A percentile compares a stretch with the other conserved stretches of the same genome.
phyloP scores from a whole-genome alignment of 306 rosid species.

The Fagus sylvatica region DNA sequence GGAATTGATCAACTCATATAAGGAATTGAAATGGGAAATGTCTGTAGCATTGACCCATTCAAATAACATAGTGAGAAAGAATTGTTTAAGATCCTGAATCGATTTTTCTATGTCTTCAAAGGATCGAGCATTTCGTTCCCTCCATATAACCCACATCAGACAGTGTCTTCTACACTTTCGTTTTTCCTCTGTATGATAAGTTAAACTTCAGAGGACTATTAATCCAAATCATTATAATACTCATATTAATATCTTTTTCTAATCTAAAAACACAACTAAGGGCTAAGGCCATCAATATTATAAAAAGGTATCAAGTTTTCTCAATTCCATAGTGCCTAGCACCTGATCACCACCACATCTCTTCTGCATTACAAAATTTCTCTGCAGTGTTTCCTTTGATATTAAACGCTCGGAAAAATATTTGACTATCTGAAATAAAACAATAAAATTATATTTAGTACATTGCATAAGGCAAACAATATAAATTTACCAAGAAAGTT shows the following conservation, averaged over 20 bases:
- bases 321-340: slow-evolving; percentile 20
- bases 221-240: slow-evolving; percentile 1
- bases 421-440: slow-evolving; percentile 61
- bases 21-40: too few relatives aligned
- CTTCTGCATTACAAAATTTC: slow-evolving; percentile 81
- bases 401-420: slow-evolving; percentile 78
- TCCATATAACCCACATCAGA: too few relatives aligned
- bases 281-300: slow-evolving; percentile 7
- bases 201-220: neutral
- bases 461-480: slow-evolving; percentile 11
- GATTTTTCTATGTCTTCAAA: too few relatives aligned
- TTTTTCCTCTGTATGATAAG: neutral
- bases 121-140: too few relatives aligned
- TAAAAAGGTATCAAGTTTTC: neutral
- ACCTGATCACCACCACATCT: slow-evolving; percentile 62
- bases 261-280: slow-evolving; percentile 22
- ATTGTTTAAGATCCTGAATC: too few relatives aligned
- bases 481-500: slow-evolving; percentile 8
- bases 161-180: neutral
- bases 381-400: slow-evolving; percentile 59
- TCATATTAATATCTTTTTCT: slow-evolving; percentile 10
- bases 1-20: too few relatives aligned
- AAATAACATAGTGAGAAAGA: too few relatives aligned
- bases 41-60: too few relatives aligned
- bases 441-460: slow-evolving; percentile 22